A percentile compares a stretch with the other conserved stretches of the same genome.
phyloP scores from a whole-genome alignment of 2,329 filamentous ascomycete species.

The Onygenales sp. region DNA sequence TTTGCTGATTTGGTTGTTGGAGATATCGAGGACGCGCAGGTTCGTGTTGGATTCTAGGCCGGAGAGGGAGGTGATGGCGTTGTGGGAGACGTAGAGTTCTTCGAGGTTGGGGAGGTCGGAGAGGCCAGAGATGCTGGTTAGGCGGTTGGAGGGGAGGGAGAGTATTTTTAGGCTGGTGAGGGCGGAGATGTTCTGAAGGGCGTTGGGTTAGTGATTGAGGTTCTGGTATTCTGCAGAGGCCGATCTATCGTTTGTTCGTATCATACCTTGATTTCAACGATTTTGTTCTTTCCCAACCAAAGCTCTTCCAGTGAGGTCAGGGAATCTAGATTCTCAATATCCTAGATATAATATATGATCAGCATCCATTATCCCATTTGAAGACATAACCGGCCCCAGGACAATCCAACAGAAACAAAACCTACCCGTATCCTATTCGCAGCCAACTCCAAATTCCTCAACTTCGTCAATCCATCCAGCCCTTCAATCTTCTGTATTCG shows the following conservation, averaged over 20 bases:
- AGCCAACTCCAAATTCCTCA: constrained; percentile 80
- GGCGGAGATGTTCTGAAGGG: constrained; percentile 50
- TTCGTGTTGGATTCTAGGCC: constrained; percentile 60
- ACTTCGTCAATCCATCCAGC: constrained; percentile 60
- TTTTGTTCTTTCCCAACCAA: constrained; percentile 96
- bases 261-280: constrained; percentile 62
- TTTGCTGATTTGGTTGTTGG: constrained; percentile 71
- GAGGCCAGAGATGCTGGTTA: constrained; percentile 68
- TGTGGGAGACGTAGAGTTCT: constrained; percentile 94
- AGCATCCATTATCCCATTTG: background rate
- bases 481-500: constrained; percentile 84
- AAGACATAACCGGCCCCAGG: background rate
- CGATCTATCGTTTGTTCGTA: background rate
- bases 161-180: constrained; percentile 76
- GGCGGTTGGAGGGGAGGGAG: constrained; percentile 90
- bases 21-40: constrained; percentile 76
- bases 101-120: constrained; percentile 66
- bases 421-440: constrained; percentile 73
- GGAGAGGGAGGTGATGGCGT: constrained; percentile 67
- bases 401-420: background rate
- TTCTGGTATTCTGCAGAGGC: background rate
- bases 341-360: constrained; percentile 27
- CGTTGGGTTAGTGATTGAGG: background rate
- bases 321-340: constrained; percentile 75
- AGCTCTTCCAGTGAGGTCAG: constrained; percentile 73